A percentile compares a stretch with the other conserved stretches of the same genome.
phyloP scores from a whole-genome alignment of 2,329 filamentous ascomycete genomes.

The Purpureocillium lavendulum region DNA sequence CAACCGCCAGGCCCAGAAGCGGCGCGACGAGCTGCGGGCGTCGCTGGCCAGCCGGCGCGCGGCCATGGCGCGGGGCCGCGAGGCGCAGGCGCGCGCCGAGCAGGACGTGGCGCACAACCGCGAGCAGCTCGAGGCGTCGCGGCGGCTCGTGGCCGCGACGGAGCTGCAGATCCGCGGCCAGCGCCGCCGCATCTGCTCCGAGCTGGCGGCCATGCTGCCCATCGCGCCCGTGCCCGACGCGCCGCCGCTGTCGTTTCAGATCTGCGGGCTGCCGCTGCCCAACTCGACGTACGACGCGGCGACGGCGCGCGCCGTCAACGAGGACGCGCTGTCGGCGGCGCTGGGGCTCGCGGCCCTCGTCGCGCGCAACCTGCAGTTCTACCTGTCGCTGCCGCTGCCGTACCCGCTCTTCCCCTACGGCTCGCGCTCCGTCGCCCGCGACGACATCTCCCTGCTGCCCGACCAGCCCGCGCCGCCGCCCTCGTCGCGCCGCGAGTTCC shows the following conservation, averaged over 20 bases:
- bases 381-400: slow-evolving; percentile 68
- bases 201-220: slow-evolving; percentile 69
- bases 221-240: slow-evolving; percentile 56
- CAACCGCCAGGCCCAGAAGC: slow-evolving; percentile 52
- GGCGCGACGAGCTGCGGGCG: slow-evolving; percentile 57
- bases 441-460: slow-evolving; percentile 56
- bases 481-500: slow-evolving; percentile 57
- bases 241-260: slow-evolving; percentile 70
- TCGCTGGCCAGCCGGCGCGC: slow-evolving; percentile 58
- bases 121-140: slow-evolving; percentile 49
- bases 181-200: slow-evolving; percentile 78
- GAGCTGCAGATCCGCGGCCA: slow-evolving; percentile 71
- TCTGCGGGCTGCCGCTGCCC: slow-evolving; percentile 68
- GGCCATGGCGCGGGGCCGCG: slow-evolving; percentile 58
- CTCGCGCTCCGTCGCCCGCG: slow-evolving; percentile 67
- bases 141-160: slow-evolving; percentile 45
- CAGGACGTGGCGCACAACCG: slow-evolving; percentile 54
- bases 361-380: slow-evolving; percentile 69
- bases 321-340: slow-evolving; percentile 70
- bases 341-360: slow-evolving; percentile 74
- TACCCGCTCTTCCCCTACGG: slow-evolving; percentile 69
- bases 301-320: slow-evolving; percentile 38
- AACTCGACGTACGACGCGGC: slow-evolving; percentile 65
- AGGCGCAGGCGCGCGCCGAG: slow-evolving; percentile 48
- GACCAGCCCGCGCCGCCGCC: slow-evolving; percentile 20